Evolutionary conservation across 768 basidiomycete genomes (phyloP), one percentile per base, ranked within the genome.

Genomic region (Gyrodon lividus): DNA sequence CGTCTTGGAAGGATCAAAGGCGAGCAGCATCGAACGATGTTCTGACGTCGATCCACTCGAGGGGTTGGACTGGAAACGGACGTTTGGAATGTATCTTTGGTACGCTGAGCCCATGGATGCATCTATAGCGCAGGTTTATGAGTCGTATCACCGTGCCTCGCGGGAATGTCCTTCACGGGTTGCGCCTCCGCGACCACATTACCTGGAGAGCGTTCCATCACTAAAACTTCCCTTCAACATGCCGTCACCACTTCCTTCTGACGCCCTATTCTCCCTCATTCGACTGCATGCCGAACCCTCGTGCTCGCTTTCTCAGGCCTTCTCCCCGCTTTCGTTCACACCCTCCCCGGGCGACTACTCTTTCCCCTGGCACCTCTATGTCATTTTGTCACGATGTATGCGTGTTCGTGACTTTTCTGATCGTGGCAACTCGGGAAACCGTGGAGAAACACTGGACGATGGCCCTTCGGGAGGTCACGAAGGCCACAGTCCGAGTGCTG

Each of bases 1-100:
- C 53, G 67, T 82, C 6, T 74, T 86, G 9, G 75, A 79, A 39
- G 83, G 78, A 26, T 78, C 75, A 44, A 75, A 70, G 54, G 79
- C 79, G 3, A 73, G 74, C 23, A 81, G 79, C 16, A 59, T 77
- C 20, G 75, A 77, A 56, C 80, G 79, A 41, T 77, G 76, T 62
- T 65, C 74, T 12, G 83, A 86, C 49, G 63, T 91, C 23, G 73
- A 81, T 49, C 74, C 97, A 5, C 75, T 83, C 16, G 73, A 84
- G 46, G 88, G 82, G 0, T 69, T 98, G 47, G 95, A 97, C 65
- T 99, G 97, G 97, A 95, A 93, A 67, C 83, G 93, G 17, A 86
- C 86, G 1, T 90, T 98, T 64, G 97, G 92, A 2, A 71, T 98
- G 39, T 86, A 86, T 54, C 72, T 98, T 28, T 99, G 97, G 97